Evolutionary conservation across 257 asterid genomes (phyloP).

Genomic region (Solanum sparsipilum): DNA sequence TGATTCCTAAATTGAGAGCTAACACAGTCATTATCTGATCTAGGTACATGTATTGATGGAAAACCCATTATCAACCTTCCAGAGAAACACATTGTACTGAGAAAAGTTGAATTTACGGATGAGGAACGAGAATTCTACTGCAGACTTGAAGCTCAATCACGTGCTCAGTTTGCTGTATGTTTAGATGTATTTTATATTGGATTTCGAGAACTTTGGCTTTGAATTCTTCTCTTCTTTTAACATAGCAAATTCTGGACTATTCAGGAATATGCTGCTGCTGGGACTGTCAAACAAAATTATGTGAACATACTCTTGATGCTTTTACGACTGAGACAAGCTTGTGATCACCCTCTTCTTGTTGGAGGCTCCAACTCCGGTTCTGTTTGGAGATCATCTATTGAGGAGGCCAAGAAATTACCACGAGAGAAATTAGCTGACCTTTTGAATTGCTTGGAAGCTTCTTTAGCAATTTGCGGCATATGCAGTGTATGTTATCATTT

Average conservation of each 20-base stretch:
- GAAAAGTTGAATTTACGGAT: constrained; percentile 64
- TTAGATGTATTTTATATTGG: constrained; percentile 4
- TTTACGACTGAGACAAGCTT: constrained; percentile 95
- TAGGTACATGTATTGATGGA: constrained; percentile 80
- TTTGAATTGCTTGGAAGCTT: constrained; percentile 76
- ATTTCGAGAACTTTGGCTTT: constrained; percentile 1
- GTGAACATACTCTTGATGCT: constrained; percentile 90
- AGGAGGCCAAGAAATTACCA: constrained; percentile 71
- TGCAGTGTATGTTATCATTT: constrained; percentile 60
- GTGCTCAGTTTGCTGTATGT: constrained; percentile 96
- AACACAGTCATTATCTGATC: constrained; percentile 3
- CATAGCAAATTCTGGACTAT: constrained; percentile 5
- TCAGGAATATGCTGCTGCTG: constrained; percentile 95
- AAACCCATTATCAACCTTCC: constrained; percentile 87
- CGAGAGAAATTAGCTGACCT: constrained; percentile 52
- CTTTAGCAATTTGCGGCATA: constrained; percentile 80
- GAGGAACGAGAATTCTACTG: constrained; percentile 81
- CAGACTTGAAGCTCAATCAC: constrained; percentile 83
- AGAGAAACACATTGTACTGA: constrained; percentile 68
- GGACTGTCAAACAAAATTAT: constrained; percentile 92
- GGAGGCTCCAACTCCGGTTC: constrained; percentile 49
- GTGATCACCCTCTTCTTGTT: constrained; percentile 98
- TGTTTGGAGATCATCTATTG: constrained; percentile 57
- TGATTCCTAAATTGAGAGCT: not conserved
- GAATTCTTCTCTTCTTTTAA: constrained; percentile 1